Base-by-base conservation (phyloP, 2,329 filamentous ascomycete species). In the Monilinia fructicola region DNA sequence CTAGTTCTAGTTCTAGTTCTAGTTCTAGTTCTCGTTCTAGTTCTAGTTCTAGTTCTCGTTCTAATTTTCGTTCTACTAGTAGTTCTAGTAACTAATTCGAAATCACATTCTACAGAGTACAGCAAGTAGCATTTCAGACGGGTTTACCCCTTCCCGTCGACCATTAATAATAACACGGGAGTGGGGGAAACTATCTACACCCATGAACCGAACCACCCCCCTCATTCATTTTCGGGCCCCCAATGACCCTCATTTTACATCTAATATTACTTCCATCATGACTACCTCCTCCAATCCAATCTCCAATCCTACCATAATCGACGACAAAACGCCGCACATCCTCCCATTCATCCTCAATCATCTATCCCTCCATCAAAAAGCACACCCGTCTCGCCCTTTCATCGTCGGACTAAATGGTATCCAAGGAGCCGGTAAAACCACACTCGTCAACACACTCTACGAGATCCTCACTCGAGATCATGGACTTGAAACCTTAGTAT, bases 371-470 rank as follows among this genome's bases (percentile, higher is more conserved):
- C 84, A 89, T 75, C 80, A 79, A 68, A 65, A 71, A 73, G 50
- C 75, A 74, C 50, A 69, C 75, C 67, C 73, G 65, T 64, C 71
- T 28, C 80, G 62, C 26, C 92, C 93, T 38, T 91, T 97, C 78
- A 87, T 97, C 76, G 84, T 97, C 69, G 94, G 93, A 56, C 84
- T 98, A 73, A 96, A 96, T 73, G 94, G 93, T 68, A 87, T 97
- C 38, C 94, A 97, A 79, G 94, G 94, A 68, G 90, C 91, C 48
- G 94, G 94, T 72, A 97, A 98, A 81, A 96, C 93, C 4, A 96
- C 93, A 16, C 84, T 97, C 73, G 93, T 93, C 48, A 83, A 83
- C 48, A 82, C 85, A 5, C 84, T 96, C 54, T 84, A 81, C 68
- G 72, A 78, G 4, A 84, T 80, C n/a, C 81, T 89, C 54, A 78